These are phyloP conservation scores for Claviceps arundinis DNA, from an alignment of 2,329 filamentous ascomycete genomes.

Conservation along the genomic window DNA sequence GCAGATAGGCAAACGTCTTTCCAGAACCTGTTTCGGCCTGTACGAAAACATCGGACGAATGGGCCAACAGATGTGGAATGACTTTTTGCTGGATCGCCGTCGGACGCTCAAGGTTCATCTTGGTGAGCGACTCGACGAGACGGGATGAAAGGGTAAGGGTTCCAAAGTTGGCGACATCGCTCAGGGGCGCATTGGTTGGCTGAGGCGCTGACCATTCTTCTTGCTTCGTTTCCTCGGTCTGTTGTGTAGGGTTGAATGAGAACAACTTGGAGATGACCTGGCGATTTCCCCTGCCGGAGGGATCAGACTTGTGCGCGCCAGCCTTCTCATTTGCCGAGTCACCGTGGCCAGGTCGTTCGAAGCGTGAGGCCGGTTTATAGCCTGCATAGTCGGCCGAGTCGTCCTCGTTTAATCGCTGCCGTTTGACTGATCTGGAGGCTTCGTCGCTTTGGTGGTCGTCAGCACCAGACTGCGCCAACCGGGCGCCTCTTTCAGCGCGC, in stretches of 20 bases:
- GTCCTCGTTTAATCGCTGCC: slow-evolving; percentile 26
- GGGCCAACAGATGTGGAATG: slow-evolving; percentile 64
- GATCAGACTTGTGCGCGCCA: slow-evolving; percentile 8
- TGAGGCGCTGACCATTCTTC: slow-evolving; percentile 44
- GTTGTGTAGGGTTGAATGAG: slow-evolving; percentile 70
- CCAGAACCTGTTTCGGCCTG: slow-evolving; percentile 96
- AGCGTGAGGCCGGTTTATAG: neutral
- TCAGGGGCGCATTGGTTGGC: slow-evolving; percentile 82
- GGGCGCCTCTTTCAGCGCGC: slow-evolving; percentile 39
- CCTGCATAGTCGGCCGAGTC: slow-evolving; percentile 7
- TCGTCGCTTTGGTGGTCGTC: slow-evolving; percentile 14
- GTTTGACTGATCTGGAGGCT: slow-evolving; percentile 27
- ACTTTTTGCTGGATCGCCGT: slow-evolving; percentile 91
- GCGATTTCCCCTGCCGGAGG: slow-evolving; percentile 15
- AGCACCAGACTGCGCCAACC: slow-evolving; percentile 13
- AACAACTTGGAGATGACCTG: slow-evolving; percentile 85
- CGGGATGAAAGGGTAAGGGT: slow-evolving; percentile 69
- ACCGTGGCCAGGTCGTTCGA: slow-evolving; percentile 1
- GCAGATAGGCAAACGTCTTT: slow-evolving; percentile 90
- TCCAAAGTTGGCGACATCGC: slow-evolving; percentile 75
- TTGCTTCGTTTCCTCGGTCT: slow-evolving; percentile 43
- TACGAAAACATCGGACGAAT: slow-evolving; percentile 83
- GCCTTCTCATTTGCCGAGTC: slow-evolving; percentile 8
- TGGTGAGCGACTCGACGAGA: slow-evolving; percentile 72
- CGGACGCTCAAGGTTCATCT: slow-evolving; percentile 78